A percentile compares a stretch with the other conserved stretches of the same genome.
phyloP scores from a whole-genome alignment of 106 monocot species.

The Platanthera guangdongensis region DNA sequence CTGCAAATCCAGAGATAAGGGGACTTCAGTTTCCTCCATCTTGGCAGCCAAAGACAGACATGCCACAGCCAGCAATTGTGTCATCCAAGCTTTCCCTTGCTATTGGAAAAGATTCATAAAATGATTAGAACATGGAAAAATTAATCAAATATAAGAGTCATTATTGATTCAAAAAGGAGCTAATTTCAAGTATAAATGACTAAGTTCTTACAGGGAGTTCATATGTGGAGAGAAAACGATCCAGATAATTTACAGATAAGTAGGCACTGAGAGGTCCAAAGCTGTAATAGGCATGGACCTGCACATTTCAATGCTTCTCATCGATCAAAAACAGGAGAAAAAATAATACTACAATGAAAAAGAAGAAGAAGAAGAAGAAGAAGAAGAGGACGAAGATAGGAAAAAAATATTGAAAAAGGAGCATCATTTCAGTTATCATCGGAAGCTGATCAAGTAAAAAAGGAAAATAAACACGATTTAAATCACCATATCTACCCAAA shows the following conservation, averaged over 20 bases:
- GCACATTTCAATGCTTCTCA: conserved; percentile 12
- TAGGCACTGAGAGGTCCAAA: conserved; percentile 69
- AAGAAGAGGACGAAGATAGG: not conserved
- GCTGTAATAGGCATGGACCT: conserved; percentile 68
- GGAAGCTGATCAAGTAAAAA: not conserved
- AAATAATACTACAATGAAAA: not conserved
- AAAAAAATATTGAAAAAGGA: not conserved
- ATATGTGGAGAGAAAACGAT: conserved; percentile 62
- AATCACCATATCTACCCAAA: not conserved
- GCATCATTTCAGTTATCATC: not conserved
- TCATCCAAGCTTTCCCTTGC: conserved; percentile 70
- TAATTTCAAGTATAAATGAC: not conserved
- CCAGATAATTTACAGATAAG: conserved; percentile 70
- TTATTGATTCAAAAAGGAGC: not conserved
- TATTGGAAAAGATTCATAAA: conserved; percentile 8
- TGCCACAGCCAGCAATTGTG: conserved; percentile 62
- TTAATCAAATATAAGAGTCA: not conserved
- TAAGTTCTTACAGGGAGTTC: conserved; percentile 50
- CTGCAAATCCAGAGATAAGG: conserved; percentile 52
- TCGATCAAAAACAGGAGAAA: not conserved
- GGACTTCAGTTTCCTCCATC: conserved; percentile 70
- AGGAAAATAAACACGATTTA: not conserved
- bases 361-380: not conserved
- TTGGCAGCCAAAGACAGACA: conserved; percentile 76
- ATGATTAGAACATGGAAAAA: not conserved